Evolutionary conservation across 331 rosid species (phyloP).

Genomic region (Cucumis variabilis): DNA sequence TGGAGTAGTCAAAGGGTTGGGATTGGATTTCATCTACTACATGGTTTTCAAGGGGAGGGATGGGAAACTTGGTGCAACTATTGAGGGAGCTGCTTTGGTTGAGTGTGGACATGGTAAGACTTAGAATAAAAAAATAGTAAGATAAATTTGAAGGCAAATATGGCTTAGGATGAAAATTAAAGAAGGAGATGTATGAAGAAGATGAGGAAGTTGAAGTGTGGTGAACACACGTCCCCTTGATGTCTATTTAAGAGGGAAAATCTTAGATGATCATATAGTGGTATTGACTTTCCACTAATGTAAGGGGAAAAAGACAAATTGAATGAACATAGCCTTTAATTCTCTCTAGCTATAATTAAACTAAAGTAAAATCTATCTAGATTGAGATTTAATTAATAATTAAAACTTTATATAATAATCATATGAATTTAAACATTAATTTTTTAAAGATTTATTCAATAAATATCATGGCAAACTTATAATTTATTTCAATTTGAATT

Average conservation of each 20-base stretch:
- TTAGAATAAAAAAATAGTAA: constrained; percentile 18
- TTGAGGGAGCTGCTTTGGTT: background rate
- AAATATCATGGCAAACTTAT: no score
- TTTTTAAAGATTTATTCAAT: no score
- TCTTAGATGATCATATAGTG: background rate
- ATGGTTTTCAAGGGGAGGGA: background rate
- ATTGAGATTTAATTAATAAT: no score
- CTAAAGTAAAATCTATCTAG: no score
- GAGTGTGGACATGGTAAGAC: constrained; percentile 30
- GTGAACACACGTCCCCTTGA: constrained; percentile 66
- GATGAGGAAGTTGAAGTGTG: constrained; percentile 59
- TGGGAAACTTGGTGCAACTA: background rate
- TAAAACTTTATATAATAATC: no score
- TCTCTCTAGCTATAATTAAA: background rate
- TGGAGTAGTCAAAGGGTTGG: constrained; percentile 75
- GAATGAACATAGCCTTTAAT: background rate
- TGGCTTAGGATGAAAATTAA: background rate
- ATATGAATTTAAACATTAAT: no score
- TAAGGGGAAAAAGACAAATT: background rate
- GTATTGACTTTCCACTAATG: constrained; percentile 28
- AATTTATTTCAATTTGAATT: no score
- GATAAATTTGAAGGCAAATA: background rate
- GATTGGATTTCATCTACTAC: constrained; percentile 41
- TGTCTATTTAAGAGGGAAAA: constrained; percentile 69
- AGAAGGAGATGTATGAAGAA: constrained; percentile 16